Base-by-base conservation (phyloP, 768 basidiomycete species). In the Trametes meyenii region DNA sequence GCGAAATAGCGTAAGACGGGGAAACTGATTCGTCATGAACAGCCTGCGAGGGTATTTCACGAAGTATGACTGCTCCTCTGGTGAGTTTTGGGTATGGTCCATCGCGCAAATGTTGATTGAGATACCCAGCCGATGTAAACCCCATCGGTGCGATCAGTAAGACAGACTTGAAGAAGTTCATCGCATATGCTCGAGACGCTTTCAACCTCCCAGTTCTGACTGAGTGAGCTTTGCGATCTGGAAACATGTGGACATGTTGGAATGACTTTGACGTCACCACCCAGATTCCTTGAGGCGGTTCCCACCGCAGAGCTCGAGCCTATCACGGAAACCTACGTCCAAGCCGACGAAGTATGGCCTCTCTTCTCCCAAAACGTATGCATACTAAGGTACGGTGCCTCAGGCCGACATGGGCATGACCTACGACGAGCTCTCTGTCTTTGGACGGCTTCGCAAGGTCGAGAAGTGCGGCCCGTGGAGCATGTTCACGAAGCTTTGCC, bases 331-430 rank as follows among this genome's bases (percentile, higher is more conserved):
- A 89, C 86, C 6, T 98, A 98, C 70, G 89, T 97, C 10, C 97
- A 99, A 67, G 86, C 95, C 0, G 97, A 99, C 68, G 97, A 99
- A 81, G 95, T 89, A 58, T 45, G 77, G 57, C 8, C 33, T 19
- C 33, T 53, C 17, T 33, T 13, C 13, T 58, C 39, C 39, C 5
- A 11, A 17, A 14, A n/a, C 6, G 33, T 44, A 19, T 39, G 23
- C 24, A 17, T 45, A 19, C 11, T 54, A 35, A 43, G 50, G 26
- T 33, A 38, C 23, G 39, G 19, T 45, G 2, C 39, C 50, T 6
- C 64, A 94, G 93, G 94, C 85, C 17, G 96, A 98, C 69, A 98
- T 98, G 96, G 96, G 96, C 10, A 98, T 98, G 97, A 97, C 96
- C 0, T 98, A 98, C 70, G 91, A 98, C 67, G 97, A 98, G 67